phyloP scores from a whole-genome alignment of 768 basidiomycete species.

The Lactarius evosmus region DNA sequence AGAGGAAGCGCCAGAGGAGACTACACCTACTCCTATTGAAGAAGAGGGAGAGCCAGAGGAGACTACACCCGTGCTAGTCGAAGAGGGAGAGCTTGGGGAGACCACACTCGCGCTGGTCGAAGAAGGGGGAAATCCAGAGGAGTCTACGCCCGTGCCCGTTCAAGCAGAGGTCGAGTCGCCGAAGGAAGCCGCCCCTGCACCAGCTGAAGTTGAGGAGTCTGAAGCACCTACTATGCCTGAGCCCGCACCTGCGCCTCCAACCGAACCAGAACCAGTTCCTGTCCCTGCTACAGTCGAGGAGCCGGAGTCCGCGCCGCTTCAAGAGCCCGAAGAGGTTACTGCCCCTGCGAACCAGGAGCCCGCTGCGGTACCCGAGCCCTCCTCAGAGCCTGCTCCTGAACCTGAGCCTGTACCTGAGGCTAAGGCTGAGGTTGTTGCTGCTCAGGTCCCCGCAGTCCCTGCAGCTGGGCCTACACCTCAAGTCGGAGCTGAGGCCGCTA shows the following conservation, averaged over 20 bases:
- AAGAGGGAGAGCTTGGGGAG: not conserved
- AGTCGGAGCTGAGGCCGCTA: not conserved
- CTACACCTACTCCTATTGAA: not conserved
- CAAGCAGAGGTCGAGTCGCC: not conserved
- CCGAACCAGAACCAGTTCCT: not conserved
- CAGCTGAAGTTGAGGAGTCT: not conserved
- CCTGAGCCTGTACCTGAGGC: not conserved
- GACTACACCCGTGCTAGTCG: not conserved
- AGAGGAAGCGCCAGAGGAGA: constrained; percentile 7
- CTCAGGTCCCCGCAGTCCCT: not conserved
- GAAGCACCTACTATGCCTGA: not conserved
- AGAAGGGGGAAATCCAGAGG: constrained; percentile 1
- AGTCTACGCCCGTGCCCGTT: not conserved
- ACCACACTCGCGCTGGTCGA: not conserved
- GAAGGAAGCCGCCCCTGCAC: constrained; percentile 5
- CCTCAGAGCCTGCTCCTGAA: not conserved
- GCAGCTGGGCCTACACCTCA: not conserved
- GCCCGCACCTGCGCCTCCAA: not conserved
- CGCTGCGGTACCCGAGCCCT: not conserved
- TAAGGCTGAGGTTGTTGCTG: not conserved
- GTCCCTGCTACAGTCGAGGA: not conserved
- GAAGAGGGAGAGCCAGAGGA: constrained; percentile 2
- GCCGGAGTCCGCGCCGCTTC: not conserved
- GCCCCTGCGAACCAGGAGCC: not conserved
- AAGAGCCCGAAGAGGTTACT: not conserved